A percentile compares a stretch with the other conserved stretches of the same genome.
Evolutionary conservation across 352 stramenopile species (phyloP).

Genomic region (Poterioochromonas sp.): DNA sequence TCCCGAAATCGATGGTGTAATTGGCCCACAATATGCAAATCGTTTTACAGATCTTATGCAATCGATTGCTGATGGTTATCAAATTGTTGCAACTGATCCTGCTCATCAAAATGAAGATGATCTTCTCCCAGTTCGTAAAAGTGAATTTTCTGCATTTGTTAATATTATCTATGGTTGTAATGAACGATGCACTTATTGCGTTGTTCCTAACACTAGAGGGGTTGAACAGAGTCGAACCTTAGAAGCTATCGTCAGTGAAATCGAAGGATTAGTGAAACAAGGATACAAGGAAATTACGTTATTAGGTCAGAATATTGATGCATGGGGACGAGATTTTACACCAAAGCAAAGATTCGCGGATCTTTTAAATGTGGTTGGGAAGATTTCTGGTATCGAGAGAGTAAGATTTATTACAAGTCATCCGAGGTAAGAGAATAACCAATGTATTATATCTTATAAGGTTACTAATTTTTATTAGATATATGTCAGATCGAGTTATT

Average conservation of each 20-base stretch:
- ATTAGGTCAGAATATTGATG: slow-evolving; percentile 99
- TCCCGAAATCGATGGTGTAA: slow-evolving; percentile 58
- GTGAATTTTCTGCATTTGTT: slow-evolving; percentile 80
- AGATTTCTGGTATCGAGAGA: slow-evolving; percentile 50
- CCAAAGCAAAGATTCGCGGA: slow-evolving; percentile 46
- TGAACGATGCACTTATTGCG: slow-evolving; percentile 99
- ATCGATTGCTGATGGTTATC: slow-evolving; percentile 48
- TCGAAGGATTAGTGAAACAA: slow-evolving; percentile 54
- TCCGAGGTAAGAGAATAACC: slow-evolving; percentile 63
- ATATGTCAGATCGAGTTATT: slow-evolving; percentile 37
- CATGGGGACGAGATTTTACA: slow-evolving; percentile 80
- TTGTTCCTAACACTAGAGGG: slow-evolving; percentile 96
- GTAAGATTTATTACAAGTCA: slow-evolving; percentile 80
- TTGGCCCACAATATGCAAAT: slow-evolving; percentile 69
- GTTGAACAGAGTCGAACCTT: slow-evolving; percentile 80
- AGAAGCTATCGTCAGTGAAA: slow-evolving; percentile 85
- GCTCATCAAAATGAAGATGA: slow-evolving; percentile 50
- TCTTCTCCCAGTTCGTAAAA: slow-evolving; percentile 57
- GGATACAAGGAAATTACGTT: slow-evolving; percentile 94
- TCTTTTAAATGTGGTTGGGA: slow-evolving; percentile 55
- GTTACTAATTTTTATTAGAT: slow-evolving; percentile 58
- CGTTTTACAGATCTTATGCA: slow-evolving; percentile 55
- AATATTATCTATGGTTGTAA: slow-evolving; percentile 98
- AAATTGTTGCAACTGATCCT: slow-evolving; percentile 52
- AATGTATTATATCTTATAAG: slow-evolving; percentile 76